phyloP scores from a whole-genome alignment of 208 protist species.

The Trichomonas gallinae region DNA sequence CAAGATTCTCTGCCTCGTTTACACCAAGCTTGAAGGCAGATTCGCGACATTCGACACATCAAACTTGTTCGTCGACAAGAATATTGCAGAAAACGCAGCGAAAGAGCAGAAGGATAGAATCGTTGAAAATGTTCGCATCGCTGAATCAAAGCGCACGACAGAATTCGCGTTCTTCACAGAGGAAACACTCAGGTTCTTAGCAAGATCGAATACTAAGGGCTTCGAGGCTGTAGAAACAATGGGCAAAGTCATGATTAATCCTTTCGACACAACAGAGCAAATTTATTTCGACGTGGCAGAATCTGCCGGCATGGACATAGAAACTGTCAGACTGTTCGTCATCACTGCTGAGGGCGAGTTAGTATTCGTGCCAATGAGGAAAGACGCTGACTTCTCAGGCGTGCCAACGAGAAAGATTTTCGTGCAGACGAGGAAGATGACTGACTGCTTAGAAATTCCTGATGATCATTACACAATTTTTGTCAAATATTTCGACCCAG shows the following conservation, averaged over 20 bases:
- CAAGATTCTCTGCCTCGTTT: neutral
- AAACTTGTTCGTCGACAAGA: neutral
- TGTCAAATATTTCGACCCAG: neutral
- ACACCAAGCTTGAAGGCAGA: neutral
- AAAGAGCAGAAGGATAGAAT: neutral
- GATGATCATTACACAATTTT: neutral
- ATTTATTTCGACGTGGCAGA: neutral
- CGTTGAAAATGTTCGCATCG: neutral
- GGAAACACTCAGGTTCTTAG: neutral
- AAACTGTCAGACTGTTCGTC: neutral
- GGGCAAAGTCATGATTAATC: neutral
- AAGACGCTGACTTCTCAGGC: neutral
- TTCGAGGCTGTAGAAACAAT: neutral
- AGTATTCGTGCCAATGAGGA: neutral
- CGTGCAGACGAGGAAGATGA: neutral
- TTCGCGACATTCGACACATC: neutral
- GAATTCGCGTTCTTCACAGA: neutral
- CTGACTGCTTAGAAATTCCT: neutral
- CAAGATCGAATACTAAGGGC: neutral
- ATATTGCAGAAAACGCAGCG: neutral
- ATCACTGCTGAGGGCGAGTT: neutral
- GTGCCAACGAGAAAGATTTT: neutral
- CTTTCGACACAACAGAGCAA: neutral
- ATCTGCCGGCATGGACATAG: neutral
- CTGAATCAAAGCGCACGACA: neutral